These are phyloP conservation scores for Psidium friedrichsthalianum DNA, from an alignment of 345 rosid genomes.

Conservation along the genomic window DNA sequence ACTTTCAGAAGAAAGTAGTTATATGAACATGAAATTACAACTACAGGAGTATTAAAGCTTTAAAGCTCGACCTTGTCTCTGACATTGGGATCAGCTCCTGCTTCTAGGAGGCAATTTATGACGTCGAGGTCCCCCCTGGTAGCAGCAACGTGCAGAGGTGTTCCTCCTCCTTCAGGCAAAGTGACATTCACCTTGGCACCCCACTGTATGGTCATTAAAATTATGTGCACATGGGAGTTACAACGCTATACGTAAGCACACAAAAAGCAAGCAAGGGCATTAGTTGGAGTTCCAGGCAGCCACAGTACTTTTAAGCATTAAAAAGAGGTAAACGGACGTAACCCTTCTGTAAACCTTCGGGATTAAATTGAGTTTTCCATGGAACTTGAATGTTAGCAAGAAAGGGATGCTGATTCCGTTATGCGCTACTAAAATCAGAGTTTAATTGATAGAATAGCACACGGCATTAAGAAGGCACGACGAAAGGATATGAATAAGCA, in stretches of 20 bases:
- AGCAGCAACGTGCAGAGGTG: constrained; percentile 85
- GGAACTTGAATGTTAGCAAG: neutral
- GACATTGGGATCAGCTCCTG: constrained; percentile 73
- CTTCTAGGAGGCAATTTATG: constrained; percentile 55
- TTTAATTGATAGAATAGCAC: too few species aligned
- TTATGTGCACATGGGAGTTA: neutral
- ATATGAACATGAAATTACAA: neutral
- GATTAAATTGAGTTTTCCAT: neutral
- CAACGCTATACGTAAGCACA: neutral
- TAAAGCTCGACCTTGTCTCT: constrained; percentile 41
- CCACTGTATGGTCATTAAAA: constrained; percentile 29
- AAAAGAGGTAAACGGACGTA: neutral
- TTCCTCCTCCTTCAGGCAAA: constrained; percentile 75
- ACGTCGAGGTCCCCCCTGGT: constrained; percentile 49
- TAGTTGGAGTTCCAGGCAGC: neutral
- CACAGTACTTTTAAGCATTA: neutral
- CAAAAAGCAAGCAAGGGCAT: neutral
- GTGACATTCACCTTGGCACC: constrained; percentile 64
- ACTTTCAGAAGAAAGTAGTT: neutral
- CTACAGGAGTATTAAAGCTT: neutral
- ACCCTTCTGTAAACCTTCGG: neutral
- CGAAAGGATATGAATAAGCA: too few species aligned
- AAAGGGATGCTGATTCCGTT: neutral
- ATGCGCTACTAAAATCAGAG: too few species aligned
- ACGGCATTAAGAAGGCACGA: neutral